These are phyloP conservation scores for Clavispora phyllophila DNA, from an alignment of 805 yeast genomes.

Conservation along the genomic window DNA sequence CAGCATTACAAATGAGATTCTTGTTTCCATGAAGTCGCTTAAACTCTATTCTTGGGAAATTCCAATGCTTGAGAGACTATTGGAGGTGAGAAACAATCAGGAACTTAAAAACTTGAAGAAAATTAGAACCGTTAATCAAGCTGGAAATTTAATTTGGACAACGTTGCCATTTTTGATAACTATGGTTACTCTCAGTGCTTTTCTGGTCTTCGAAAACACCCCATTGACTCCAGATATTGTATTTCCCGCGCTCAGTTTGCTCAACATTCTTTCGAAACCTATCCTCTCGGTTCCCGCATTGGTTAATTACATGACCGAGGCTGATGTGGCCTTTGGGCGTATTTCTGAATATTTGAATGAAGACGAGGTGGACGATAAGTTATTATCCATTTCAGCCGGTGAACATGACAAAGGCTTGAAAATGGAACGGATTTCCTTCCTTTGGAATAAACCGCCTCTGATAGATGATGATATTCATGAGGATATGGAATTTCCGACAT, in stretches of 20 bases:
- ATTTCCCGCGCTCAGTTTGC: slow-evolving; percentile 62
- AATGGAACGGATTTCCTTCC: slow-evolving; percentile 9
- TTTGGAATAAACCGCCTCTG: slow-evolving; percentile 8
- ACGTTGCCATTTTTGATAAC: slow-evolving; percentile 63
- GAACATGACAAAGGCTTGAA: slow-evolving; percentile 2
- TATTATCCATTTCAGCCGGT: slow-evolving; percentile 4
- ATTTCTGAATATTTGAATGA: slow-evolving; percentile 40
- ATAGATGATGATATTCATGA: background rate
- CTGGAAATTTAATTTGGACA: slow-evolving; percentile 56
- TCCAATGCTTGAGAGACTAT: slow-evolving; percentile 19
- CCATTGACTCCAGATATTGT: slow-evolving; percentile 66
- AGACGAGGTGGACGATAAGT: slow-evolving; percentile 14
- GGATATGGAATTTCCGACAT: slow-evolving; percentile 16
- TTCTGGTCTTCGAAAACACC: slow-evolving; percentile 36
- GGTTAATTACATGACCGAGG: slow-evolving; percentile 53
- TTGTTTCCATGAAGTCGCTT: slow-evolving; percentile 20
- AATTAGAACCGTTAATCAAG: slow-evolving; percentile 24
- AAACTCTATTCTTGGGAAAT: slow-evolving; percentile 25
- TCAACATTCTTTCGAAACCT: slow-evolving; percentile 55
- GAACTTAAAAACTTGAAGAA: slow-evolving; percentile 16
- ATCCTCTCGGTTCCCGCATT: slow-evolving; percentile 54
- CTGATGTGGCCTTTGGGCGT: slow-evolving; percentile 54
- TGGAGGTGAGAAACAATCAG: slow-evolving; percentile 17
- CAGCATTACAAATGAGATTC: slow-evolving; percentile 19
- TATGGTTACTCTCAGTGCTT: slow-evolving; percentile 54